These are phyloP conservation scores for Ustilago cynodontis DNA, from an alignment of 1,284 basidiomycete genomes.

Conservation along the genomic window DNA sequence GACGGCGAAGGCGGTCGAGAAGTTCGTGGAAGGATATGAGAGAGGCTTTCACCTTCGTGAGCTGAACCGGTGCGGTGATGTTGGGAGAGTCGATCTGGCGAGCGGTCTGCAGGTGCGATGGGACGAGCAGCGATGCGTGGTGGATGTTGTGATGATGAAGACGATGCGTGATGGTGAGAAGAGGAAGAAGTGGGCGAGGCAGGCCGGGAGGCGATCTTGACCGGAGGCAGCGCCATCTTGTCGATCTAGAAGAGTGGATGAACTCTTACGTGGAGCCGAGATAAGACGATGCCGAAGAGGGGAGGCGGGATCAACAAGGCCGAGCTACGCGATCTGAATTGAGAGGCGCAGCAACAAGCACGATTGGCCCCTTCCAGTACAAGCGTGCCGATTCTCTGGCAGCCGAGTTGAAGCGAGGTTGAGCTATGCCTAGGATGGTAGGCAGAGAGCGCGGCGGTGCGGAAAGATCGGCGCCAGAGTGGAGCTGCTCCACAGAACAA, in stretches of 20 bases:
- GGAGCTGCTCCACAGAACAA: neutral
- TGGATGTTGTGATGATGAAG: conserved; percentile 29
- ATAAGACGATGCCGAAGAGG: conserved; percentile 24
- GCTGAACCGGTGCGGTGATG: conserved; percentile 30
- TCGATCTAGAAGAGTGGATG: neutral
- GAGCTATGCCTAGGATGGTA: too few relatives aligned
- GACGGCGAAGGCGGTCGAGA: conserved; percentile 39
- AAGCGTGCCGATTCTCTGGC: neutral
- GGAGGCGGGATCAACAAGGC: conserved; percentile 17
- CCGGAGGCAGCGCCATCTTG: conserved; percentile 38
- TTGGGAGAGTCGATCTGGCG: conserved; percentile 39
- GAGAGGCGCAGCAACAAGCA: neutral
- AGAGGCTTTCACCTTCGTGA: conserved; percentile 29
- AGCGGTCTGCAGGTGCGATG: conserved; percentile 39
- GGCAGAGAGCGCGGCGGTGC: neutral
- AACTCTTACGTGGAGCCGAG: neutral
- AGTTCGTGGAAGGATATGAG: conserved; percentile 30
- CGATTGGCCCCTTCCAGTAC: neutral
- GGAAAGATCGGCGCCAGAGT: neutral
- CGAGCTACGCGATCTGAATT: neutral
- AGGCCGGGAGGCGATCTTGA: conserved; percentile 46
- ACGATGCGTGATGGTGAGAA: conserved; percentile 22
- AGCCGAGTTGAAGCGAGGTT: neutral
- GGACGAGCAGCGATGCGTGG: conserved; percentile 42
- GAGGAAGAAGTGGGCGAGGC: conserved; percentile 37